Evolutionary conservation across 257 asterid genomes (phyloP).

Genomic region (Solanum paucissectum): DNA sequence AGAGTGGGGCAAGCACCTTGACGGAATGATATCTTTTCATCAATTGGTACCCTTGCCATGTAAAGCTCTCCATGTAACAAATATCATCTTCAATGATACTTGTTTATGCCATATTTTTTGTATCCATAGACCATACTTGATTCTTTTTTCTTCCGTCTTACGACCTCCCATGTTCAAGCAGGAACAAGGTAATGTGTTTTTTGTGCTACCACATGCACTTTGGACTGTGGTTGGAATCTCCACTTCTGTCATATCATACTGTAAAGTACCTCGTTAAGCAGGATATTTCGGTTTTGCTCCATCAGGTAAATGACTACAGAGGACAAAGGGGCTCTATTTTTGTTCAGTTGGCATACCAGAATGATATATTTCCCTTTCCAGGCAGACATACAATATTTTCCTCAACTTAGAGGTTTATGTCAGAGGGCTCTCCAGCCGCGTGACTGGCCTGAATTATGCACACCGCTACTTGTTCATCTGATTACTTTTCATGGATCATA

Average conservation of each 20-base stretch:
- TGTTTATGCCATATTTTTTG: background rate
- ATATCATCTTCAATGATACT: background rate
- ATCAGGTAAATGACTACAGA: background rate
- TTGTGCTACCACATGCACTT: background rate
- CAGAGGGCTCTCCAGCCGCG: background rate
- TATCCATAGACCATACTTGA: background rate
- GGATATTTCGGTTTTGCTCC: background rate
- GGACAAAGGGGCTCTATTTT: background rate
- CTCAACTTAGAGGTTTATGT: background rate
- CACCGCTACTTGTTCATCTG: background rate
- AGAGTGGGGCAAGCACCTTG: background rate
- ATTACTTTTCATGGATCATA: background rate
- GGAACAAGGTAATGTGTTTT: background rate
- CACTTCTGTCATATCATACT: background rate
- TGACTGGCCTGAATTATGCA: background rate
- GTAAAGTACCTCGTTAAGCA: background rate
- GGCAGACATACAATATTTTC: background rate
- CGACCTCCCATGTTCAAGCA: background rate
- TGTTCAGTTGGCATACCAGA: background rate
- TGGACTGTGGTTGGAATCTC: background rate
- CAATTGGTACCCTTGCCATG: background rate
- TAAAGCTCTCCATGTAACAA: background rate
- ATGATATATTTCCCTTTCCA: background rate
- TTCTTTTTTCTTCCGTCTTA: background rate
- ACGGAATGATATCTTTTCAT: background rate